Base-by-base conservation (phyloP, 1,139 yeast species). In the Geotrichum phurueaensis region DNA sequence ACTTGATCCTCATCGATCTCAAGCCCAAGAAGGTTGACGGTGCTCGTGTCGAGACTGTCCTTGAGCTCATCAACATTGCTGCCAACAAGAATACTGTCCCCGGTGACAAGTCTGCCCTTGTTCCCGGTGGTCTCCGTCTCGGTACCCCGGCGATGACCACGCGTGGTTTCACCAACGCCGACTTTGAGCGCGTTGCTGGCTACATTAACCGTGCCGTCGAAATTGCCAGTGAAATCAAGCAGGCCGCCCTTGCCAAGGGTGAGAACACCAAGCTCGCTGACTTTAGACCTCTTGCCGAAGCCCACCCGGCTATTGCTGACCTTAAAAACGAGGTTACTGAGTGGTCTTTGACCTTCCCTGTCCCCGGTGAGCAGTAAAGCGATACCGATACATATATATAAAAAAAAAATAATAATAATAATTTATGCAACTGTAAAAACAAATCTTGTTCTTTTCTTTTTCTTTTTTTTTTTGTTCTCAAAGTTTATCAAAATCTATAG, bases 71-170 rank as follows among this genome's bases (percentile, higher is more conserved):
- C 73, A 94, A 94, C 81, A 91, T 94, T 75, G 98, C 98, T 43
- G 84, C 91, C 72, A 94, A 94, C 83, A 94, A 94, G 80, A 94
- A 94, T 83, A 87, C 99, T 58, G 91, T 94, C 68, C 98, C 99
- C 65, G 98, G 98, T 73, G 99, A 94, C 78, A 91, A 89, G 80
- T 89, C 97, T 57, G 99, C 99, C 64, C 83, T 94, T 67, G 96
- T 91, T 63, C 99, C 99, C 73, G 96, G 96, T 76, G 99, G 99
- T 77, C 86, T 94, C 66, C 89, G 99, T 80, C 87, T 94, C 66
- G 99, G 99, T 74, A 91, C 99, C 51, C 99, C 99, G 68, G 98
- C 98, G 65, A 94, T 94, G 99, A 84, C 97, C 65, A 89, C 98
- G 65, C 89, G 99, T 80, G 99, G 98, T 70, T 84, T 92, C 73